Conservation (phyloP, 1,284 basidiomycete species). For the Cryptococcus sp. region DNA sequence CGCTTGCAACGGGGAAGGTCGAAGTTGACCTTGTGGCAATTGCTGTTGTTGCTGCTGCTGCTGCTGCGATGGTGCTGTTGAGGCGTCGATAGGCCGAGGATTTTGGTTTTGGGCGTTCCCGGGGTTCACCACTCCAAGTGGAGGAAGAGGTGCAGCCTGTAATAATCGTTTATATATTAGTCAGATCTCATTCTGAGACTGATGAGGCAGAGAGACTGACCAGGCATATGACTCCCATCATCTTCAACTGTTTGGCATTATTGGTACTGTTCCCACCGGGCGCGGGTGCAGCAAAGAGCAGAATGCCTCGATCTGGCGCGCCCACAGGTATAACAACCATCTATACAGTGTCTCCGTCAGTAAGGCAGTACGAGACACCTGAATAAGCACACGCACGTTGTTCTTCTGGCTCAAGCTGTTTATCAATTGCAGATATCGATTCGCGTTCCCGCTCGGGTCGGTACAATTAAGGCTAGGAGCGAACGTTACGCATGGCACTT, state of each 20-base stretch:
- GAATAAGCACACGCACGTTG: slow-evolving; percentile 11
- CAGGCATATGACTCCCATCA: slow-evolving; percentile 29
- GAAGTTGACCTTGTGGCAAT: too few relatives aligned
- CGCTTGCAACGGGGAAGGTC: too few relatives aligned
- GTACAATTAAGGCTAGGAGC: slow-evolving; percentile 1
- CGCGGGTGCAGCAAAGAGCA: slow-evolving; percentile 21
- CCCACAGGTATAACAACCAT: slow-evolving; percentile 24
- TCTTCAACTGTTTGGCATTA: slow-evolving; percentile 8
- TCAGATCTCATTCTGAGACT: not conserved
- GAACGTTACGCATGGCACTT: slow-evolving; percentile 16
- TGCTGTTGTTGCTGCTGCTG: slow-evolving; percentile 4
- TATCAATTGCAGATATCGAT: slow-evolving; percentile 13
- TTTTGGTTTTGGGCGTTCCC: too few relatives aligned
- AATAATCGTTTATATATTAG: not conserved
- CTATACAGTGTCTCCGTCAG: slow-evolving; percentile 2
- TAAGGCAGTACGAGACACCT: not conserved
- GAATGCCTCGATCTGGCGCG: slow-evolving; percentile 20
- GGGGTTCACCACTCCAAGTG: too few relatives aligned
- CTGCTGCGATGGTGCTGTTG: slow-evolving; percentile 5
- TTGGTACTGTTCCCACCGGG: slow-evolving; percentile 4
- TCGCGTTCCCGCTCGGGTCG: slow-evolving; percentile 1
- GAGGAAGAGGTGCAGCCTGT: not conserved
- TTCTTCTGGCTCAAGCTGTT: slow-evolving; percentile 15
- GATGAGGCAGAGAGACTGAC: slow-evolving; percentile 11
- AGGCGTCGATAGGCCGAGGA: too few relatives aligned